Evolutionary conservation across 2,329 filamentous ascomycete species (phyloP), one percentile per base, ranked within the genome.

Genomic region (Emericellopsis atlantica): DNA sequence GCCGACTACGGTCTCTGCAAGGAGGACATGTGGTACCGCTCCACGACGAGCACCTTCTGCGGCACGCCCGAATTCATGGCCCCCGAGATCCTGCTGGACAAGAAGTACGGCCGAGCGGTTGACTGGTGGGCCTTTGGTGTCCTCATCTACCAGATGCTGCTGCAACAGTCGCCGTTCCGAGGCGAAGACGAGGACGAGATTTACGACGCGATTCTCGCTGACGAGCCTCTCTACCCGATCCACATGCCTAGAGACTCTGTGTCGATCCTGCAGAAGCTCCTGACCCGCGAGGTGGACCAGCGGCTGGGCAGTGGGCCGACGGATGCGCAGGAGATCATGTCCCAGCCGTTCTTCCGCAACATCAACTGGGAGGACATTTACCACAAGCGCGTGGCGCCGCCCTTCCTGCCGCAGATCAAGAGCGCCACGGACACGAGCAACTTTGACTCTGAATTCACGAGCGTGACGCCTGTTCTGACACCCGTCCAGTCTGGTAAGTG

Each of bases 111-210:
- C 36, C 82, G 92, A 44, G 87, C 92, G 14, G 92, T 98, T 35
- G 92, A 98, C 61, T 98, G 92, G 92, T 98, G 92, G 92, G 93
- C 93, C 6, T 98, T 98, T 62, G 92, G 92, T 59, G 92, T 98
- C 26, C 68, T 98, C 52, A 98, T 98, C 54, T 98, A 98, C 67
- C 92, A 98, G 62, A 98, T 98, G 93, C 82, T 98, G 43, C 77
- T 98, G 38, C 93, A 98, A 58, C 93, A 98, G 60, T 96, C 90
- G 24, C 92, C 92, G 0, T 98, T 98, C 83, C 83, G 92, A 53
- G 92, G 92, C 54, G 93, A 98, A 61, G 92, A 98, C 52, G 93
- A 98, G 57, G 92, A 98, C 58, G 92, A 98, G 64, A 98, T 98
- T 48, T 98, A 98, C 67, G 92, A 98, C 54, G 90, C 92, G 31